Conservation (phyloP, 2,329 filamentous ascomycete genomes). For the Fusarium redolens region DNA sequence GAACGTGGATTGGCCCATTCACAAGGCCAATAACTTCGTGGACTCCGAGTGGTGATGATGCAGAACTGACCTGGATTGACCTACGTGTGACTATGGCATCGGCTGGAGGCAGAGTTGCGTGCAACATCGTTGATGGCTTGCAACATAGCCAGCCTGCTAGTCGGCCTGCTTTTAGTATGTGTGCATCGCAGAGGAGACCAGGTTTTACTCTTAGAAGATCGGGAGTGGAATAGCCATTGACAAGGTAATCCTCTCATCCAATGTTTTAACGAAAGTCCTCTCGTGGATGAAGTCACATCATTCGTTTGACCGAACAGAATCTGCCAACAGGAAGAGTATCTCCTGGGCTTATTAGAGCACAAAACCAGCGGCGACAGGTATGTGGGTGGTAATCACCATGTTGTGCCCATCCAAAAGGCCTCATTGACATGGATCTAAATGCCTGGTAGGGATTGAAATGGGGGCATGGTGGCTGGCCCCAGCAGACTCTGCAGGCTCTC, state of each 20-base stretch:
- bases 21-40: slow-evolving; percentile 22
- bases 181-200: not conserved
- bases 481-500: slow-evolving; percentile 27
- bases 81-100: slow-evolving; percentile 43
- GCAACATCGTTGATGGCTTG: slow-evolving; percentile 31
- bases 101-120: slow-evolving; percentile 37
- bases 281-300: not conserved
- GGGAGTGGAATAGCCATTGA: not conserved
- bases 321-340: not conserved
- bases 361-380: not conserved
- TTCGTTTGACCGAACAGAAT: not conserved
- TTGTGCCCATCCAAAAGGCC: slow-evolving; percentile 2
- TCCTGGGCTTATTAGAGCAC: not conserved
- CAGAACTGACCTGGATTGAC: slow-evolving; percentile 10
- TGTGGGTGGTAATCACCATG: not conserved
- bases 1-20: slow-evolving; percentile 35
- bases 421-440: slow-evolving; percentile 11
- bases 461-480: not conserved
- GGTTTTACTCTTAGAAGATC: slow-evolving; percentile 1
- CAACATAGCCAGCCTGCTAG: not conserved
- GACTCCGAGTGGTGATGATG: slow-evolving; percentile 23
- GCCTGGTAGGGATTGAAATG: slow-evolving; percentile 11
- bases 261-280: slow-evolving; percentile 4
- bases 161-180: not conserved
- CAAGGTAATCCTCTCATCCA: slow-evolving; percentile 9